Conservation (phyloP, 352 stramenopile species). For the Pythium aristosporum region DNA sequence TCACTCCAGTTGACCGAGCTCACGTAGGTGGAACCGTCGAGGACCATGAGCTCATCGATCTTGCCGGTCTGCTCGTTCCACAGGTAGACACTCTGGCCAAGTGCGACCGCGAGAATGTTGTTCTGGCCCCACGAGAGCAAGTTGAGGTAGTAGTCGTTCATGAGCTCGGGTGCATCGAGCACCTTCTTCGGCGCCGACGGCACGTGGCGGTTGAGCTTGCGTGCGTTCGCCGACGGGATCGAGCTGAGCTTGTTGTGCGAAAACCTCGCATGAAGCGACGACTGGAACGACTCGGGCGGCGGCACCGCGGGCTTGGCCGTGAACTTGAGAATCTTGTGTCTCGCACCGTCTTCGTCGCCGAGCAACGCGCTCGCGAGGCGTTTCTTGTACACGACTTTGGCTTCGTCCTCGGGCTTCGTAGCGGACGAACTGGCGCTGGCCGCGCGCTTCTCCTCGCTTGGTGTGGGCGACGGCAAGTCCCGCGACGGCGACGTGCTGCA, state of each 20-base stretch:
- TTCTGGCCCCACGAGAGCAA: conserved; percentile 96
- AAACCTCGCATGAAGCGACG: conserved; percentile 91
- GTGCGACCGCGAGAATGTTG: conserved; percentile 97
- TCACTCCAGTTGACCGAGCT: conserved; percentile 97
- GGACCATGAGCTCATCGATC: conserved; percentile 94
- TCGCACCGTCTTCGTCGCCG: conserved; percentile 64
- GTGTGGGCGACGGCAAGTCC: conserved; percentile 27
- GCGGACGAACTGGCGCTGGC: conserved; percentile 5
- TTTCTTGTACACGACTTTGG: conserved; percentile 84
- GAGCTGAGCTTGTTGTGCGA: conserved; percentile 94
- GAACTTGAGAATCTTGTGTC: conserved; percentile 97
- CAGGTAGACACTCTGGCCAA: conserved; percentile 97
- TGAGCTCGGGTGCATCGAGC: conserved; percentile 97
- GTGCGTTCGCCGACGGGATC: conserved; percentile 61
- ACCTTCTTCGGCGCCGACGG: conserved; percentile 95
- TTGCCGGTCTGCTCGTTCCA: conserved; percentile 96
- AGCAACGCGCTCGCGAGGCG: conserved; percentile 79
- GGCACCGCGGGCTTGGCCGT: conserved; percentile 94
- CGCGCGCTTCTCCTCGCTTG: conserved; percentile 27
- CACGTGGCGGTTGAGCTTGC: conserved; percentile 94
- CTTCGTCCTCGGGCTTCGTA: conserved; percentile 50
- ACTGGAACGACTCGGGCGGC: conserved; percentile 93
- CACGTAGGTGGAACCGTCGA: conserved; percentile 93
- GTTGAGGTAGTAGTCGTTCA: conserved; percentile 99
- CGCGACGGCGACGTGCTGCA: conserved; percentile 52